phyloP scores from a whole-genome alignment of 2,329 filamentous ascomycete genomes.

The Cercospora sesami region DNA sequence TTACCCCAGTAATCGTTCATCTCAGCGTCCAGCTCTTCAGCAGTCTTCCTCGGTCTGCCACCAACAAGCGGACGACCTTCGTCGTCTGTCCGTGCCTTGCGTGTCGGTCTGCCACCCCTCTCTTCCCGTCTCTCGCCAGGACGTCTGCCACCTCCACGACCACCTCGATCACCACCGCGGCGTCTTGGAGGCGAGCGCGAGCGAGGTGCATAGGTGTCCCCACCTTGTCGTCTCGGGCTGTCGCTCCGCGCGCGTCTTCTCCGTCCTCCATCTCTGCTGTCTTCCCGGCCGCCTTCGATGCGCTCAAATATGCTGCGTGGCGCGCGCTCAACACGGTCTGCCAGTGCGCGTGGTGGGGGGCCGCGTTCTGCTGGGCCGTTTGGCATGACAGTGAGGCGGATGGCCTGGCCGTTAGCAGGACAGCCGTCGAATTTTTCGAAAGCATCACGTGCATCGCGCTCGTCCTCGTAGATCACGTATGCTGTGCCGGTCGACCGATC shows the following conservation, averaged over 20 bases:
- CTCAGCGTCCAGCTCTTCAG: slow-evolving; percentile 90
- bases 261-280: slow-evolving; percentile 37
- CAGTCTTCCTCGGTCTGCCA: slow-evolving; percentile 73
- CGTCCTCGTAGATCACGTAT: slow-evolving; percentile 74
- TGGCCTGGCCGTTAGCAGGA: slow-evolving; percentile 81
- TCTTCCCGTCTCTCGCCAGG: slow-evolving; percentile 48
- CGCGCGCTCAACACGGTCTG: slow-evolving; percentile 53
- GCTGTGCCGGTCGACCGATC: slow-evolving; percentile 84
- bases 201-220: slow-evolving; percentile 75
- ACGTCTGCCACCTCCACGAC: slow-evolving; percentile 51
- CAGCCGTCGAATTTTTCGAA: slow-evolving; percentile 82
- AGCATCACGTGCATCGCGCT: slow-evolving; percentile 71
- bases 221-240: slow-evolving; percentile 58
- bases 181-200: slow-evolving; percentile 58
- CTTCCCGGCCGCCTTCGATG: slow-evolving; percentile 45
- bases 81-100: slow-evolving; percentile 42
- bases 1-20: slow-evolving; percentile 87
- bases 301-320: slow-evolving; percentile 66
- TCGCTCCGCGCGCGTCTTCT: slow-evolving; percentile 41
- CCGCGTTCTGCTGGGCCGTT: slow-evolving; percentile 48
- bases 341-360: slow-evolving; percentile 33
- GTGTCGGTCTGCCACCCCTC: slow-evolving; percentile 45
- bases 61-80: slow-evolving; percentile 47
- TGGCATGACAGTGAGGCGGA: slow-evolving; percentile 69
- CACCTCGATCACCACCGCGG: slow-evolving; percentile 50